A percentile compares a stretch with the other conserved stretches of the same genome.
Conservation (phyloP, 768 basidiomycete genomes). For the Psilocybe tampanensis region DNA sequence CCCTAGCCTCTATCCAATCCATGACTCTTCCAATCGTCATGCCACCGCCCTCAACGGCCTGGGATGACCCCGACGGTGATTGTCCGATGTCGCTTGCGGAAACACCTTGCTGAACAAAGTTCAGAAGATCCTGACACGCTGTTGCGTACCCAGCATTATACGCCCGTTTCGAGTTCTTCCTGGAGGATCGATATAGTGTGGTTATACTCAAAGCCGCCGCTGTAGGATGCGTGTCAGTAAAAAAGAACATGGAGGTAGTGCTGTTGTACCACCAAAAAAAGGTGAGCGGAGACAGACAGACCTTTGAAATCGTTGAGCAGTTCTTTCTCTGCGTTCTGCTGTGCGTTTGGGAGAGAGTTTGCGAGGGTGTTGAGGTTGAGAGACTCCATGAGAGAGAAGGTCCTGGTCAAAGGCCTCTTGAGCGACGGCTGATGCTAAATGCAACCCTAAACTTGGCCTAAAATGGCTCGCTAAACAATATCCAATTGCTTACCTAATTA, state of each 20-base stretch:
- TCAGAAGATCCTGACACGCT: slow-evolving; percentile 79
- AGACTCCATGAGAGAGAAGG: slow-evolving; percentile 58
- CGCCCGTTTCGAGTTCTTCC: slow-evolving; percentile 74
- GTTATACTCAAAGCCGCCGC: slow-evolving; percentile 86
- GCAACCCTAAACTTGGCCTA: not conserved
- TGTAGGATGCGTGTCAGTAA: slow-evolving; percentile 27
- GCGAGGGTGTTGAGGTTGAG: slow-evolving; percentile 81
- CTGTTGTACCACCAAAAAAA: slow-evolving; percentile 2
- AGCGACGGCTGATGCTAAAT: not conserved
- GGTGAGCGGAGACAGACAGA: slow-evolving; percentile 31
- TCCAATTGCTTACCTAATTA: slow-evolving; percentile 2
- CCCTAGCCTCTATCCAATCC: slow-evolving; percentile 83
- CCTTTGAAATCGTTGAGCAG: slow-evolving; percentile 83
- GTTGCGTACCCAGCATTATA: slow-evolving; percentile 82
- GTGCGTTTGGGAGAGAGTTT: slow-evolving; percentile 69
- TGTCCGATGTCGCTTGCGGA: slow-evolving; percentile 56
- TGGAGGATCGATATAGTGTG: slow-evolving; percentile 79
- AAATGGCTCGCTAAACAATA: slow-evolving; percentile 5
- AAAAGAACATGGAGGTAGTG: slow-evolving; percentile 4
- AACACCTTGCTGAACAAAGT: slow-evolving; percentile 84
- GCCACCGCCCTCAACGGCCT: slow-evolving; percentile 53
- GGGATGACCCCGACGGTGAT: slow-evolving; percentile 38
- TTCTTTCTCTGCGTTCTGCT: slow-evolving; percentile 82
- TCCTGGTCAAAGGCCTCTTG: slow-evolving; percentile 1
- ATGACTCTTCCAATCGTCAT: slow-evolving; percentile 80